Evolutionary conservation across 1,139 yeast species (phyloP), one percentile per base, ranked within the genome.

Genomic region (Hansenula lynferdii): DNA sequence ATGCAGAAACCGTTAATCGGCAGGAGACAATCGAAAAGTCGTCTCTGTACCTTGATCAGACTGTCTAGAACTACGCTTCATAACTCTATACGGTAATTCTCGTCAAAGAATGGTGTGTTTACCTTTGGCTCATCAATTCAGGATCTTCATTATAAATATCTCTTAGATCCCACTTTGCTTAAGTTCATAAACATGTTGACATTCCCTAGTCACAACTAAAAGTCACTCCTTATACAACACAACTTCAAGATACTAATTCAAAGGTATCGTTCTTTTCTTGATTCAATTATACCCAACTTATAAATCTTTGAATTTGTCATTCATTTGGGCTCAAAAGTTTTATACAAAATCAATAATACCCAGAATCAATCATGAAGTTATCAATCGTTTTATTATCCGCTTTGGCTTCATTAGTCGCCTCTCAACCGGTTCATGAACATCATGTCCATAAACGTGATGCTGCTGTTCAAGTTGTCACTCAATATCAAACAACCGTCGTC

Each of bases 391-490:
- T 31, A n/a, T 12, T 39, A n/a, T 18, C 43, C 8, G 23, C 54
- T 31, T 43, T 54, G 33, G 45, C 51, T 27, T 36, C 54, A 27
- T 35, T 47, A 26, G 54, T 57, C 25, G 38, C 52, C 26, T 64
- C 67, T 34, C 58, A 53, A 42, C 65, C 67, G 34, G 41, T 54
- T 39, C 61, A 59, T 43, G 50, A 45, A 9, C 71, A 68, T 54
- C 68, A 68, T 53, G 53, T 45, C 17, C 72, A 68, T 58, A 59
- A 52, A 41, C 50, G 62, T 53, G 70, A 65, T 37, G 64, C 61
- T 41, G 58, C 55, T 28, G 51, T 51, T 16, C 54, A 53, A 29
- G 51, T 53, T 19, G 53, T 48, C 17, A 31, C 35, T 22, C 38
- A 38, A 14, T 54, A 46, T 29, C 60, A 50, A 39, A 43, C 45